Evolutionary conservation across 2,329 filamentous ascomycete species (phyloP).

Genomic region (Periglandula ipomoeae): DNA sequence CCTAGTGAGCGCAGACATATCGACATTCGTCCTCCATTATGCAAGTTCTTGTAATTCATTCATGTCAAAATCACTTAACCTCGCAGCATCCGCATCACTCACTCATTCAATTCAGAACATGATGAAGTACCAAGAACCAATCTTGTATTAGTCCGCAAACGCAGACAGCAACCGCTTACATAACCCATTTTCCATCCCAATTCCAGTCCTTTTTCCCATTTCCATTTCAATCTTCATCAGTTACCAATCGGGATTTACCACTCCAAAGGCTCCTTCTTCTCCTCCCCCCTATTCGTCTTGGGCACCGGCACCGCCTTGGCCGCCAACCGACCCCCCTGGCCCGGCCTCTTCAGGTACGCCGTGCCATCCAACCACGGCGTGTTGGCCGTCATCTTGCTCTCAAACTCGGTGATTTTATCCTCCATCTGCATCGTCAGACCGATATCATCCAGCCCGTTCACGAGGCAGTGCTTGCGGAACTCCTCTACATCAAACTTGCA

Average conservation of each 20-base stretch:
- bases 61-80: too few relatives aligned
- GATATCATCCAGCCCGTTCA: constrained; percentile 93
- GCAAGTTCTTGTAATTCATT: too few relatives aligned
- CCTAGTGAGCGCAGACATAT: too few relatives aligned
- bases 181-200: neutral
- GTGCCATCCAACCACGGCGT: constrained; percentile 90
- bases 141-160: neutral
- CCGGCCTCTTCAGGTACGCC: constrained; percentile 57
- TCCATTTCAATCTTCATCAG: neutral
- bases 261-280: constrained; percentile 76
- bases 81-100: too few relatives aligned
- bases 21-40: too few relatives aligned
- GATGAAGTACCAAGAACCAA: too few relatives aligned
- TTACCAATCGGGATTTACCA: constrained; percentile 65
- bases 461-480: constrained; percentile 87
- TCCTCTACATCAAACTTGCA: constrained; percentile 80
- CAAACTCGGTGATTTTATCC: constrained; percentile 77
- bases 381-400: constrained; percentile 63
- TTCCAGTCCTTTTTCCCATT: too few relatives aligned
- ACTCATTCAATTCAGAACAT: too few relatives aligned
- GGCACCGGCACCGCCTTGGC: constrained; percentile 62
- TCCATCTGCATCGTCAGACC: constrained; percentile 89
- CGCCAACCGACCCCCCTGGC: constrained; percentile 44
- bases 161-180: neutral
- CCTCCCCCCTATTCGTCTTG: constrained; percentile 80